A percentile compares a stretch with the other conserved stretches of the same genome.
phyloP scores from a whole-genome alignment of 1,284 basidiomycete species.

The Cutaneotrichosporon spelunceum region DNA sequence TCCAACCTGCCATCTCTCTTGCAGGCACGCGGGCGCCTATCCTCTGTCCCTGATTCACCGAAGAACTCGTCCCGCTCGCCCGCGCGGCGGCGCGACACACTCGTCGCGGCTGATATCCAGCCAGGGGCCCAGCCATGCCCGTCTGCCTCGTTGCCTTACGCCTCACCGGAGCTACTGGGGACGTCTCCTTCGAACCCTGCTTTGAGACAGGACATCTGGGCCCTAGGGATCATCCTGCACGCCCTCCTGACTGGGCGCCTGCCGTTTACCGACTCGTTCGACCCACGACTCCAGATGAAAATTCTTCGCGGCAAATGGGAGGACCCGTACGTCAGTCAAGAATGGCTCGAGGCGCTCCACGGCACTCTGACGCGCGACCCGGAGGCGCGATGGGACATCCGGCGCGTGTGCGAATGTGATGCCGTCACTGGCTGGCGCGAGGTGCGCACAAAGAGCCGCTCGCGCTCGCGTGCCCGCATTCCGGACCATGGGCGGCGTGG shows the following conservation, averaged over 20 bases:
- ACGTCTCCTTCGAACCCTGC: constrained; percentile 50
- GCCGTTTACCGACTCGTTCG: constrained; percentile 81
- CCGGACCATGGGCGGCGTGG: constrained; percentile 7
- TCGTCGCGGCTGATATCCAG: constrained; percentile 2
- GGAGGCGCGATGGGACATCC: constrained; percentile 66
- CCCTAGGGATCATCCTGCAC: constrained; percentile 81
- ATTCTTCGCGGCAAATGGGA: constrained; percentile 71
- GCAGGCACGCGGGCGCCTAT: not conserved
- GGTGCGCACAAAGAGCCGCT: constrained; percentile 39
- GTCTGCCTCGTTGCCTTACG: constrained; percentile 85
- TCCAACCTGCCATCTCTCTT: constrained; percentile 6
- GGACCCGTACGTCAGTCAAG: constrained; percentile 60
- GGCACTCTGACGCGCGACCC: constrained; percentile 69
- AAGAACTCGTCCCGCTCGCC: constrained; percentile 13
- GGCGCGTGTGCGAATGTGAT: constrained; percentile 67
- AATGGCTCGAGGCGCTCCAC: constrained; percentile 66
- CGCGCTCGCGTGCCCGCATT: constrained; percentile 24
- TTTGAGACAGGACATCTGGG: constrained; percentile 83
- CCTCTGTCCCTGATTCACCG: constrained; percentile 3
- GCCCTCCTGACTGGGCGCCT: constrained; percentile 73
- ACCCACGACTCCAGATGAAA: constrained; percentile 84
- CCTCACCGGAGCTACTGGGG: constrained; percentile 71
- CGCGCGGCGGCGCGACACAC: constrained; percentile 14
- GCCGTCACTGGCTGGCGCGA: constrained; percentile 75
- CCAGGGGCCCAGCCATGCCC: constrained; percentile 54